Base-by-base conservation (phyloP, 768 basidiomycete species). In the Boletus insuetus region DNA sequence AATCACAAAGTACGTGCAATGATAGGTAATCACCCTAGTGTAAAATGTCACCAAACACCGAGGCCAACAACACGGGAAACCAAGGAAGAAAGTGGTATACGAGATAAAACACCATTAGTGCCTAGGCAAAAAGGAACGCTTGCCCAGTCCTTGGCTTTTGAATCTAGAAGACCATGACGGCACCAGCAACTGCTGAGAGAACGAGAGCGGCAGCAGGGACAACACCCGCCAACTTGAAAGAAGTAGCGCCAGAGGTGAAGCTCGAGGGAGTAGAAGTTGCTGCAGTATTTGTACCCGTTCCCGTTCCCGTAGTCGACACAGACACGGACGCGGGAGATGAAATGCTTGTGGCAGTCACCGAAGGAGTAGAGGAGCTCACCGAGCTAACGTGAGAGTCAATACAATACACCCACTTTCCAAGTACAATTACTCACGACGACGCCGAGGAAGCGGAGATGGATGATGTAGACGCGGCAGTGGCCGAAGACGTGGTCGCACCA, bases 141-240 rank as follows among this genome's bases (percentile, higher is more conserved):
- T 16, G 44, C 32, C 51, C 20, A 42, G 43, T 38, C 19, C 3
- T 29, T 3, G 24, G 34, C 35, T 49, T 56, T 54, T 41, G 2
- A 16, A 22, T 45, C 73, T 71, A 84, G 61, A 83, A 74, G 43
- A 79, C 71, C 55, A 77, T 61, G 14, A 67, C 79, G 22, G 72
- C 80, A 38, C 83, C 84, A 38, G 77, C 82, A 38, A 78, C 63
- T 0, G 73, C 77, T 19, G 81, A 80, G 35, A 81, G 63, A 20
- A 77, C 60, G 8, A 75, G 64, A 14, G 68, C 73, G 3, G 71
- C 74, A 26, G 69, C 46, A 13, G 72, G 69, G 42, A 71, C 75
- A 47, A 66, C 56, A 46, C 69, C 75, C 50, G 53, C 56, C 46
- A 60, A 31, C 58, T 71, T 77, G 58, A 71, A 63, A 17, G 73